Evolutionary conservation across 2,329 filamentous ascomycete genomes (phyloP).

Genomic region (Rhynchosporium agropyri): DNA sequence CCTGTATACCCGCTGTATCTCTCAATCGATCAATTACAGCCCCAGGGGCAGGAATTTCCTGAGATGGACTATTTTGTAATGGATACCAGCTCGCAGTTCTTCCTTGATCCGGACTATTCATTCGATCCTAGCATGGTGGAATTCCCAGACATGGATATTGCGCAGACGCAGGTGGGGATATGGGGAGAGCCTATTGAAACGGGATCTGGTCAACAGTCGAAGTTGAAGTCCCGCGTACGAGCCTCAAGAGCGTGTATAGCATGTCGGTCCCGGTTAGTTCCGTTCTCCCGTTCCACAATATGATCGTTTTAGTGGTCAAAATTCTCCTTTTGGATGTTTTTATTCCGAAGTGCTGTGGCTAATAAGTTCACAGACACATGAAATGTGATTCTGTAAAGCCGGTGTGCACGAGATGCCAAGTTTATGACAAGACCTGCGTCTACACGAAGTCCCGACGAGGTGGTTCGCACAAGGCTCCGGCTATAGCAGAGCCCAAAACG

Average conservation of each 20-base stretch:
- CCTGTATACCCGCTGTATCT: constrained; percentile 2
- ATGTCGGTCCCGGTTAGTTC: constrained; percentile 46
- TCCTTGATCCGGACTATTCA: constrained; percentile 12
- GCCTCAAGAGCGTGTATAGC: constrained; percentile 52
- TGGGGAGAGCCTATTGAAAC: not conserved
- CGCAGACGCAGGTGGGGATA: not conserved
- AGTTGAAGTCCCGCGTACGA: constrained; percentile 28
- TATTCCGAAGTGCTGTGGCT: not conserved
- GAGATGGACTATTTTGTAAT: constrained; percentile 13
- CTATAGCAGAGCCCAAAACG: not conserved
- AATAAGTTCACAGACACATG: constrained; percentile 45
- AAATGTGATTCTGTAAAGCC: constrained; percentile 56
- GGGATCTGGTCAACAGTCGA: constrained; percentile 8
- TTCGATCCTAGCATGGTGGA: constrained; percentile 7
- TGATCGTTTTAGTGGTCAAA: not conserved
- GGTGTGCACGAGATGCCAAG: constrained; percentile 49
- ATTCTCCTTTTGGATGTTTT: not conserved
- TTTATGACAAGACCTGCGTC: constrained; percentile 49
- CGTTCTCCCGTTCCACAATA: not conserved
- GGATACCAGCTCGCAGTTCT: constrained; percentile 6
- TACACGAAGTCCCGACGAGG: constrained; percentile 56
- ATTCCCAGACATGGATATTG: constrained; percentile 7
- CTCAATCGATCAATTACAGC: constrained; percentile 1
- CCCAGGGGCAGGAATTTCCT: not conserved
- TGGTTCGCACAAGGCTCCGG: constrained; percentile 32